Evolutionary conservation across 129 eudicot species (phyloP), one percentile per base, ranked within the genome.

Genomic region (Cynara cardunculus): DNA sequence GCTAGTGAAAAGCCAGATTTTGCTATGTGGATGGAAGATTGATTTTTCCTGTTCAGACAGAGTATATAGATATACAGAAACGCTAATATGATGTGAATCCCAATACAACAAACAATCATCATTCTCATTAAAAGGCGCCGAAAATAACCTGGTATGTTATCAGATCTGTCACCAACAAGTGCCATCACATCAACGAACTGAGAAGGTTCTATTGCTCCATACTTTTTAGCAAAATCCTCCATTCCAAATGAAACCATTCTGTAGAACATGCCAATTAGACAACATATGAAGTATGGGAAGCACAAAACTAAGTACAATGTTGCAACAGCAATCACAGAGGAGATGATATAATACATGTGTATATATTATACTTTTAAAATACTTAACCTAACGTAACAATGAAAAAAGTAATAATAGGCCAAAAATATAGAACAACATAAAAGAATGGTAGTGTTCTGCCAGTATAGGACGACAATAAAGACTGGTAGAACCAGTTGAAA

Each of bases 171-270:
- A 61, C 99, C 99, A 82, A 91, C 90, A 85, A 95, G 99, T 72
- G 99, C 85, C 53, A 91, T 87, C 46, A 95, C 86, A 83, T 95
- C 99, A 76, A 92, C 99, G 86, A 90, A 92, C 84, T 95, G 99
- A 73, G 90, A 88, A 71, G 99, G 99, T 78, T 71, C 71, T 78
- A 95, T 76, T 25, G 88, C 28, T 80, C 97, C 97, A 87, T 89
- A 95, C 65, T 86, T 90, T 82, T 88, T 77, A 81, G 99, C 93
- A 83, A 92, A 95, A 82, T 95, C 99, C 87, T 95, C 99, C 84
- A 92, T 80, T 70, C 99, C 99, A 89, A 84, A 95, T 71, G 99
- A 95, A 77, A 88, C 89, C 99, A 95, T 95, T 86, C 99, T 95
- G 87, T 10, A 26, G 70, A 80, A 59, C 81, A 59, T 21, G 81